Base-by-base conservation (phyloP, 2,329 filamentous ascomycete species). In the Ophiocordyceps australis region DNA sequence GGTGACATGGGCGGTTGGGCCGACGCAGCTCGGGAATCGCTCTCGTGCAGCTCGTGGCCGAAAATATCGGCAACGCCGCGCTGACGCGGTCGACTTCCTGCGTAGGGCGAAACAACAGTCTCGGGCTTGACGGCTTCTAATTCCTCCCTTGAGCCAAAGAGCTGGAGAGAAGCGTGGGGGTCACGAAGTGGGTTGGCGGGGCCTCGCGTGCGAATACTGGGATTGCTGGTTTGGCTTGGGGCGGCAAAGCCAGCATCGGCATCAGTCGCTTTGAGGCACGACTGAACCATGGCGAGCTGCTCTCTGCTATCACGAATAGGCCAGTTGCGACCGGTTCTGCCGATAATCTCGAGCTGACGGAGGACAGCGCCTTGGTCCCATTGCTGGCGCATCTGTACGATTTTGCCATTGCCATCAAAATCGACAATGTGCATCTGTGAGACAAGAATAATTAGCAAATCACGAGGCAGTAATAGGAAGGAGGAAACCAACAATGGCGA, bases 331-430 rank as follows among this genome's bases (percentile, higher is more conserved):
- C 80, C 81, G 28, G 77, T 75, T 45, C 74, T 76, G 41, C 89
- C 86, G 50, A 98, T 95, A 29, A 94, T 74, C 34, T 94, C 85
- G 35, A 94, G 66, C 50, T 92, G 77, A 57, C 89, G 95, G 37
- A 98, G 67, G 21, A 98, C 67, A 28, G 82, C 77, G 32, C 74
- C 85, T 52, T 98, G 89, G 48, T 98, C 89, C 89, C 89, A 98
- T 48, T 77, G 81, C 38, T 86, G 70, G 38, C 86, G 79, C 35
- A 95, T 79, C 49, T 89, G 81, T 31, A 65, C 50, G 45, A 98
- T 94, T 55, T 81, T 83, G 47, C 72, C 68, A 24, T 75, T 52
- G 36, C 52, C 46, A 49, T 91, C 68, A 52, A 94, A 93, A 30
- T 71, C 68, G 37, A 98, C 85, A 35, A 95, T 74, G 57, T 98